phyloP scores from a whole-genome alignment of 2,329 filamentous ascomycete genomes.

The Colletotrichum spaethianum region DNA sequence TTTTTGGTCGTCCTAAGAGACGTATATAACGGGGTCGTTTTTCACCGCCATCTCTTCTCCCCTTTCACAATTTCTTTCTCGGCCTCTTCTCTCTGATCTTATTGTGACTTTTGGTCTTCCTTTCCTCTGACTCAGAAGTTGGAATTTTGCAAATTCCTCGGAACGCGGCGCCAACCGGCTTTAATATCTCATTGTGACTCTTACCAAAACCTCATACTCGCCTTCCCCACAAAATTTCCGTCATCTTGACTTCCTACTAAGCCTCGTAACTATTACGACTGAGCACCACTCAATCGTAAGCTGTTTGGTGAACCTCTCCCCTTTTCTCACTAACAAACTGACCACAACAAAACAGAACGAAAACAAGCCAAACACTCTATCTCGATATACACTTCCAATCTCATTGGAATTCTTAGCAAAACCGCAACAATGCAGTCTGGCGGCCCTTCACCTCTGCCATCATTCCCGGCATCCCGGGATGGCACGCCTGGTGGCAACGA shows the following conservation, averaged over 20 bases:
- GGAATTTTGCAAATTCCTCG: background rate
- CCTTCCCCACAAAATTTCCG: slow-evolving; percentile 37
- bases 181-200: slow-evolving; percentile 23
- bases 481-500: slow-evolving; percentile 46
- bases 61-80: slow-evolving; percentile 16
- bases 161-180: slow-evolving; percentile 15
- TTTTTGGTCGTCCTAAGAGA: slow-evolving; percentile 26
- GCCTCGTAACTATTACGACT: slow-evolving; percentile 16
- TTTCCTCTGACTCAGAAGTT: background rate
- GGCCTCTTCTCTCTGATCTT: slow-evolving; percentile 14
- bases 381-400: background rate
- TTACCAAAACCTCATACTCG: slow-evolving; percentile 9
- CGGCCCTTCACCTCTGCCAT: slow-evolving; percentile 54
- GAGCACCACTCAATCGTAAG: slow-evolving; percentile 18
- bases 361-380: background rate
- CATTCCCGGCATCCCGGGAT: slow-evolving; percentile 49
- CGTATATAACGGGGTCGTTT: slow-evolving; percentile 31
- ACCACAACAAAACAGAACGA: background rate
- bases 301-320: background rate
- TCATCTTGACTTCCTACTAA: slow-evolving; percentile 31
- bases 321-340: background rate
- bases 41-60: slow-evolving; percentile 32
- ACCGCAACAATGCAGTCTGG: slow-evolving; percentile 56
- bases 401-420: background rate
- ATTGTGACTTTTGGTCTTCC: slow-evolving; percentile 2